Evolutionary conservation across 179 eudicot genomes (phyloP).

Genomic region (Silene vulgaris): DNA sequence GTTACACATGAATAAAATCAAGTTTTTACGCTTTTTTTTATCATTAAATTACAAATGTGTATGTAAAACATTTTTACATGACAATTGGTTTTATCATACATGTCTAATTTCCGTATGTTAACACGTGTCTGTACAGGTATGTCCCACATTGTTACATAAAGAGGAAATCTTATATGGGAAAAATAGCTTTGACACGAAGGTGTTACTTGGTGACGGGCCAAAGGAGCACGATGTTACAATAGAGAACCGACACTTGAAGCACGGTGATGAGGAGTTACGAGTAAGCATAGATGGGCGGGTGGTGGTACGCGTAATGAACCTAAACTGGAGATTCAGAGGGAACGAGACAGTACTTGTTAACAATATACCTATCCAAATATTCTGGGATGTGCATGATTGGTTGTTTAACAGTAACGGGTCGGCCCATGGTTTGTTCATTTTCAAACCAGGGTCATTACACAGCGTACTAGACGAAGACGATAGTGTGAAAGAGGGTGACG

Average conservation of each 20-base stretch:
- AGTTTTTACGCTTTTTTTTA: too few relatives aligned
- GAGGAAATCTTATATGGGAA: constrained; percentile 52
- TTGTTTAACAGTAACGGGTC: constrained; percentile 33
- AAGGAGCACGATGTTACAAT: constrained; percentile 35
- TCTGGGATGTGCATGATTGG: constrained; percentile 68
- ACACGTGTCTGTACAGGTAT: neutral
- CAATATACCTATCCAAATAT: constrained; percentile 46
- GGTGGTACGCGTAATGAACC: constrained; percentile 41
- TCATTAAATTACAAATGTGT: too few relatives aligned
- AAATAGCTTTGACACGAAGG: constrained; percentile 31
- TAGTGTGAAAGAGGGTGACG: constrained; percentile 1
- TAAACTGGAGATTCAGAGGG: constrained; percentile 61
- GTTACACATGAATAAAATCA: neutral
- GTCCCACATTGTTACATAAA: constrained; percentile 34
- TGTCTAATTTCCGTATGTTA: neutral
- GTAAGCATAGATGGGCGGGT: constrained; percentile 40
- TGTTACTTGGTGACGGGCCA: constrained; percentile 46
- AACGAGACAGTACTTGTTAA: constrained; percentile 50
- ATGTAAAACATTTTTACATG: too few relatives aligned
- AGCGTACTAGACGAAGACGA: constrained; percentile 16
- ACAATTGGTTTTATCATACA: too few relatives aligned
- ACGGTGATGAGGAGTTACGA: constrained; percentile 39
- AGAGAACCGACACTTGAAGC: constrained; percentile 31
- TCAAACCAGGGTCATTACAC: constrained; percentile 29
- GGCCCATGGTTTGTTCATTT: constrained; percentile 29